Base-by-base conservation (phyloP, 179 eudicot genomes). In the Patellifolia procumbens region DNA sequence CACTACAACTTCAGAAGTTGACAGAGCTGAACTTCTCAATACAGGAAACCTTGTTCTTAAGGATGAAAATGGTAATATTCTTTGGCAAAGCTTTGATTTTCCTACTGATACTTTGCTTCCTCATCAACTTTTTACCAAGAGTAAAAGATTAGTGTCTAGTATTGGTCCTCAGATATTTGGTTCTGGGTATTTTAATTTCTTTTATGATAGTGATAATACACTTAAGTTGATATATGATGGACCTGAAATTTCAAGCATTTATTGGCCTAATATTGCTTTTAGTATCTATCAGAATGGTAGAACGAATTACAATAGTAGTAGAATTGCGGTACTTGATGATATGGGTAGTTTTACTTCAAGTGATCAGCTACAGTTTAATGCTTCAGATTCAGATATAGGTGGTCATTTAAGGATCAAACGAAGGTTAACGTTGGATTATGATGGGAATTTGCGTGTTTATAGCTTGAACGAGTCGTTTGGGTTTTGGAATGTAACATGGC, bases 1-100 rank as follows among this genome's bases (percentile, higher is more conserved):
- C 46, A 79, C 88, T 6, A 78, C 83, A 4, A 74, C 87, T 7
- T 62, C 68, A 0, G 39, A 43, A 19, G 86, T 52, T 37, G 62
- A 68, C 26, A 75, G 65, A 76, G 85, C 86, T 4, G 82, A 85
- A 82, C 86, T 88, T 42, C 83, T 82, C 3, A 61, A 83, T 24
- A 67, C 88, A 3, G 93, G 93, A 0, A 89, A 88, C 73, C 86
- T 90, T 20, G 88, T 90, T 29, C 52, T 90, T 17, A 81, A 37
- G 12, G 77, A 75, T 74, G 43, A 68, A 22, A 24, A 29, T 28
- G 89, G 86, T 80, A 76, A 79, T 13, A 69, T 85, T 46, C 73
- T 88, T 19, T 89, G 93, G 90, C 91, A 89, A 71, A 89, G 93
- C 82, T 89, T 89, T 78, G 91, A 89, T 86, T 86, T 67, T 72